Evolutionary conservation across 1,284 basidiomycete genomes (phyloP).

Genomic region (Tylopilus orsonianus): DNA sequence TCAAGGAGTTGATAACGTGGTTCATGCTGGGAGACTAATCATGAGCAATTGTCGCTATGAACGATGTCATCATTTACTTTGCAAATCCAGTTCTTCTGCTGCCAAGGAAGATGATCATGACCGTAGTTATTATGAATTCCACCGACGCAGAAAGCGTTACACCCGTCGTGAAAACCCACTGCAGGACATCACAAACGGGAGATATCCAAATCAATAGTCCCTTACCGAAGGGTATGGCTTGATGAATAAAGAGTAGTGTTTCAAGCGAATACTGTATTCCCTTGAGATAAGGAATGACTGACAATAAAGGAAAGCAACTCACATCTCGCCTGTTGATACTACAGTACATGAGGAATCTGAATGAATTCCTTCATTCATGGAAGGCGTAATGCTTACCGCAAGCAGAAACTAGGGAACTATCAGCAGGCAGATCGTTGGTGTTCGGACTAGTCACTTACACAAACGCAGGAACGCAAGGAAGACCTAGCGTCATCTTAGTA

Average conservation of each 20-base stretch:
- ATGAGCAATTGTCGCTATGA: background rate
- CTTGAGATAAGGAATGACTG: background rate
- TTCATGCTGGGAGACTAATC: constrained; percentile 39
- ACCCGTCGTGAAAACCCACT: constrained; percentile 57
- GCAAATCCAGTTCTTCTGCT: constrained; percentile 43
- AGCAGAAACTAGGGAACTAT: constrained; percentile 26
- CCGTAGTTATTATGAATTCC: constrained; percentile 50
- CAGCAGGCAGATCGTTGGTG: background rate
- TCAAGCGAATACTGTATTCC: constrained; percentile 25
- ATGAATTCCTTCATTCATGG: background rate
- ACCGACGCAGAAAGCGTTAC: constrained; percentile 49
- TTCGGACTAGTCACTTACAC: constrained; percentile 20
- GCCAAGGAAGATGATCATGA: constrained; percentile 47
- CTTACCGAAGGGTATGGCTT: constrained; percentile 31
- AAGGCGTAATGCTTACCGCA: constrained; percentile 22
- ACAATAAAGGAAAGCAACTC: background rate
- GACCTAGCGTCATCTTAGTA: constrained; percentile 10
- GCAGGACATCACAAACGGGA: background rate
- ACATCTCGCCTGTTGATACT: constrained; percentile 36
- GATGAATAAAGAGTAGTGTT: constrained; percentile 32
- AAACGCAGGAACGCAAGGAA: constrained; percentile 36
- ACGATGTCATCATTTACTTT: constrained; percentile 28
- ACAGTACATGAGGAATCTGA: background rate
- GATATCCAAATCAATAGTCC: background rate
- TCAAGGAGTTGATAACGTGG: constrained; percentile 48